A percentile compares a stretch with the other conserved stretches of the same genome.
phyloP scores from a whole-genome alignment of 192 early-diverging fungal genomes.

The Coemansia sp. region DNA sequence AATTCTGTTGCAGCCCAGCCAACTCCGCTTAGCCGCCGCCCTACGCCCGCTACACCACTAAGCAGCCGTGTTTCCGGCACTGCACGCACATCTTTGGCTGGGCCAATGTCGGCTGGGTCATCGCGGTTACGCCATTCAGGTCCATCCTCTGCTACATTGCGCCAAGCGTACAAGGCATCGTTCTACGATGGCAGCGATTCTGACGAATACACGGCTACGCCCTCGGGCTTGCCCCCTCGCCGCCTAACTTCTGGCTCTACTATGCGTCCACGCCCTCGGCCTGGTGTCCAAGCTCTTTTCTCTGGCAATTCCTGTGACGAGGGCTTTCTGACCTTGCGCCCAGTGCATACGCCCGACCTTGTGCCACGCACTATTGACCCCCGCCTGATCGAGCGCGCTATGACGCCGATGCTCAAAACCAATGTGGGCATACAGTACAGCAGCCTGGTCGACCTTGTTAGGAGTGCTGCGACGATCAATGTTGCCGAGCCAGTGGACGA shows the following conservation, averaged over 20 bases:
- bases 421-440: conserved; percentile 23
- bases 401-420: conserved; percentile 57
- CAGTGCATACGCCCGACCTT: conserved; percentile 53
- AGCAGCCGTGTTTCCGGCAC: background rate
- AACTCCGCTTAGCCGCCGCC: background rate
- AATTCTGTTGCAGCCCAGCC: background rate
- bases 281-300: background rate
- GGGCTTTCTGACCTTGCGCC: conserved; percentile 50
- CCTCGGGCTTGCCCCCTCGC: background rate
- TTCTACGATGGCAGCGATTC: conserved; percentile 16
- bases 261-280: background rate
- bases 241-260: background rate
- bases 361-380: conserved; percentile 50
- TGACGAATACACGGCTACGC: background rate
- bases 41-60: background rate
- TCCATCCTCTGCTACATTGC: background rate
- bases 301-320: conserved; percentile 7
- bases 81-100: background rate
- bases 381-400: conserved; percentile 50
- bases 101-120: background rate
- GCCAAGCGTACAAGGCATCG: background rate
- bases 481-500: background rate
- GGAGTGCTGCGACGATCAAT: conserved; percentile 2
- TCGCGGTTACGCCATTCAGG: background rate
- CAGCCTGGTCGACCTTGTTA: conserved; percentile 7